phyloP scores from a whole-genome alignment of 495 filamentous ascomycete species.

The Emericellopsis terricola region DNA sequence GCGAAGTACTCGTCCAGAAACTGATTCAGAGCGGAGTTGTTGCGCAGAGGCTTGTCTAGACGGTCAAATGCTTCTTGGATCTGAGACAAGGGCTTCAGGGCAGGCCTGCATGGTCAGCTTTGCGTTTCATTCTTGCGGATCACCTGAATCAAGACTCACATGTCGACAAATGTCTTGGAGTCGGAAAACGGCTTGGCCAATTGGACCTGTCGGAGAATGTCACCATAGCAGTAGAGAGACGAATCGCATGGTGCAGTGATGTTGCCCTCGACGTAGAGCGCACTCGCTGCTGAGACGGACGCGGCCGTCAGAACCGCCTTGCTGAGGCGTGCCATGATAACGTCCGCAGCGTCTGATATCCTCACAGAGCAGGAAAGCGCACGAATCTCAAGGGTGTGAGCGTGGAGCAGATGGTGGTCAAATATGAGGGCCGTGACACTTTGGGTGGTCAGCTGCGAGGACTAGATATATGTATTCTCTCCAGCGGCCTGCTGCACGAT shows the following conservation, averaged over 20 bases:
- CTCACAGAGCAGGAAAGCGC: too few species aligned
- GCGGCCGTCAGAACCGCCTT: slow-evolving; percentile 10
- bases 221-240: slow-evolving; percentile 29
- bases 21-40: slow-evolving; percentile 25
- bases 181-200: slow-evolving; percentile 28
- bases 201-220: slow-evolving; percentile 27
- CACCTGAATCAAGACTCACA: slow-evolving; percentile 14
- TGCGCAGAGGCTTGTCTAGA: slow-evolving; percentile 24
- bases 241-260: slow-evolving; percentile 28
- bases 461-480: too few species aligned
- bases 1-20: slow-evolving; percentile 27
- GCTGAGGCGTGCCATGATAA: background rate
- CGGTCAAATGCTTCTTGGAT: slow-evolving; percentile 23
- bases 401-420: too few species aligned
- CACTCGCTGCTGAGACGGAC: slow-evolving; percentile 6
- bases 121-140: background rate
- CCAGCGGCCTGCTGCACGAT: too few species aligned
- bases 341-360: too few species aligned
- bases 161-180: slow-evolving; percentile 34
- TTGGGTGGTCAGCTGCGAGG: too few species aligned
- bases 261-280: slow-evolving; percentile 27
- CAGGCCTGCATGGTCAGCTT: slow-evolving; percentile 16
- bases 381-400: too few species aligned
- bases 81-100: slow-evolving; percentile 22
- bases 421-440: too few species aligned